Conservation (phyloP, 2,329 filamentous ascomycete genomes). For the Capronia americana region DNA sequence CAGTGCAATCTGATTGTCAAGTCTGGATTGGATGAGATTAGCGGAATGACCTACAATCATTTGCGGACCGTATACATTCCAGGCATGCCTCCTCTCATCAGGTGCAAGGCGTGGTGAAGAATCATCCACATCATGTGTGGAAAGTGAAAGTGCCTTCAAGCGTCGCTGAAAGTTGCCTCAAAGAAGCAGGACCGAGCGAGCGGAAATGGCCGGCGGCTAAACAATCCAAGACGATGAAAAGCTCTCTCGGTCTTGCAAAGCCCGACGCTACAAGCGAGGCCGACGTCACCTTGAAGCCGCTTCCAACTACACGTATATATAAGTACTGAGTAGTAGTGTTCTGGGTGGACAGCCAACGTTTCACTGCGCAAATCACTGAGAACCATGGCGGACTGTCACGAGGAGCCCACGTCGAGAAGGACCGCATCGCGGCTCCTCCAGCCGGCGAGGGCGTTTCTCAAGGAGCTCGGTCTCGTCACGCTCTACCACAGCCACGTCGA, state of each 20-base stretch:
- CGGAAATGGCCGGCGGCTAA: neutral
- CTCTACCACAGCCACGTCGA: constrained; percentile 48
- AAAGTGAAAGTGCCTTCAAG: neutral
- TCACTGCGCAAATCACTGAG: neutral
- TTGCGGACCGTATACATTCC: no score
- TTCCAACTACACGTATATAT: neutral
- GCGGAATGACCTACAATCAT: neutral
- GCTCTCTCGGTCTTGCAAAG: constrained; percentile 2
- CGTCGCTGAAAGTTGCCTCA: neutral
- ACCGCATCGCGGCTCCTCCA: constrained; percentile 7
- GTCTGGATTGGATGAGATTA: neutral
- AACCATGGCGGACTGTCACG: constrained; percentile 11
- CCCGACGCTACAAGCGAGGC: neutral
- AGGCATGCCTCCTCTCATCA: neutral
- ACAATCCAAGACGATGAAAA: neutral
- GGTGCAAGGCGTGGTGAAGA: neutral
- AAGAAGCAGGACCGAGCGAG: neutral
- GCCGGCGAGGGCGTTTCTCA: constrained; percentile 21
- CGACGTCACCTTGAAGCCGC: neutral
- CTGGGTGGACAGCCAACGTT: neutral
- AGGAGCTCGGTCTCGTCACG: constrained; percentile 48
- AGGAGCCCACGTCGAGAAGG: neutral
- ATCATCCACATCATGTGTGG: neutral
- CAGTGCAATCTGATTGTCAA: neutral
- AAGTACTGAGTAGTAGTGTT: neutral